These are phyloP conservation scores for Talaromyces thailandensis DNA, from an alignment of 495 filamentous ascomycete genomes.

Conservation along the genomic window DNA sequence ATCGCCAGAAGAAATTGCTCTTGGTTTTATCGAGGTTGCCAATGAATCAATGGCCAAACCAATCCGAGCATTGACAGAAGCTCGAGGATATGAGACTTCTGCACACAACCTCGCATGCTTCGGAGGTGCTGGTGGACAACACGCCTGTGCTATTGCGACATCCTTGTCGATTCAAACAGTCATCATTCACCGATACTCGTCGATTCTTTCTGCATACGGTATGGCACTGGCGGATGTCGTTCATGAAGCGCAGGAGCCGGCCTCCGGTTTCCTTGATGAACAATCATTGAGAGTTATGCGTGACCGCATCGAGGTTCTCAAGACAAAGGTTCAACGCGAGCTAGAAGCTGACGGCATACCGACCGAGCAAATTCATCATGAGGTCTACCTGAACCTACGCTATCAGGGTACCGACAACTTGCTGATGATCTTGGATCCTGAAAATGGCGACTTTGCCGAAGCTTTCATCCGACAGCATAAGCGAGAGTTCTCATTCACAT, in stretches of 20 bases:
- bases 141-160: constrained; percentile 41
- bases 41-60: constrained; percentile 48
- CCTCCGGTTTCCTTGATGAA: constrained; percentile 25
- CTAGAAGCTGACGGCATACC: constrained; percentile 30
- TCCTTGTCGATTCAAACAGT: constrained; percentile 38
- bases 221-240: constrained; percentile 45
- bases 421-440: constrained; percentile 42
- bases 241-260: constrained; percentile 43
- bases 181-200: constrained; percentile 45
- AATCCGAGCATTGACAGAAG: constrained; percentile 43
- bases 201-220: constrained; percentile 44
- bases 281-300: constrained; percentile 25
- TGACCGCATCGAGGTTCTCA: constrained; percentile 24
- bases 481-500: constrained; percentile 45
- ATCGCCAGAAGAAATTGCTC: constrained; percentile 77
- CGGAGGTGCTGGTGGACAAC: constrained; percentile 46
- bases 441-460: constrained; percentile 33
- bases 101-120: constrained; percentile 44
- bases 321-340: constrained; percentile 22
- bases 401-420: constrained; percentile 45
- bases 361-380: constrained; percentile 32
- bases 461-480: constrained; percentile 39
- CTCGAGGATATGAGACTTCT: constrained; percentile 39
- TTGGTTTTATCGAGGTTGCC: constrained; percentile 46
- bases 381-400: constrained; percentile 44